These are phyloP conservation scores for Diaporthe destruens DNA, from an alignment of 2,329 filamentous ascomycete genomes.

Conservation along the genomic window DNA sequence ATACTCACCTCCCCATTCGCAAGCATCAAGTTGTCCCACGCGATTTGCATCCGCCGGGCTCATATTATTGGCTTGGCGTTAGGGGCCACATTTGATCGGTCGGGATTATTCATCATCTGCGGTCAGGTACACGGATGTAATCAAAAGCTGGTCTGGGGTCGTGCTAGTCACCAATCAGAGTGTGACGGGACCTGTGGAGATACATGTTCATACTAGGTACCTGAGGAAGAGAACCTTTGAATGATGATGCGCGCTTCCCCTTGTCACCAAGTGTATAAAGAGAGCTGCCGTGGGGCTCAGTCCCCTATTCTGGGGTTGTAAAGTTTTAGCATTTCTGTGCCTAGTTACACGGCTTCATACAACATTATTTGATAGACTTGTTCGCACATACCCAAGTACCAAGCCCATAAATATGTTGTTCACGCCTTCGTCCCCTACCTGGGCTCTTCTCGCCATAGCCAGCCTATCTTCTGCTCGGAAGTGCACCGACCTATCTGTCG, in stretches of 20 bases:
- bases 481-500: conserved; percentile 66
- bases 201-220: neutral
- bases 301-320: neutral
- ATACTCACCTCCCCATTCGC: neutral
- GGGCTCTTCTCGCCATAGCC: conserved; percentile 44
- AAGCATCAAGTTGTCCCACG: conserved; percentile 14
- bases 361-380: neutral
- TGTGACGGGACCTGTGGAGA: neutral
- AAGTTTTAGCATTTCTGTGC: neutral
- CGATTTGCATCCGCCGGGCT: neutral
- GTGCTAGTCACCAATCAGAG: neutral
- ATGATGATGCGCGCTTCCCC: conserved; percentile 15
- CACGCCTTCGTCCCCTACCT: neutral
- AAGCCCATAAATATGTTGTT: neutral
- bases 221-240: neutral
- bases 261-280: neutral
- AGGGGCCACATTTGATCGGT: conserved; percentile 2
- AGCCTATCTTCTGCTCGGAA: conserved; percentile 51
- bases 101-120: conserved; percentile 22
- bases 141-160: neutral
- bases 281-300: neutral
- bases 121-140: conserved; percentile 14
- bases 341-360: neutral
- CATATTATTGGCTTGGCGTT: conserved; percentile 20
- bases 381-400: neutral